Percentiles rank a stretch among this genome's conserved stretches.
Conservation (phyloP, 2,329 filamentous ascomycete genomes). For the Fusarium hainanense region DNA sequence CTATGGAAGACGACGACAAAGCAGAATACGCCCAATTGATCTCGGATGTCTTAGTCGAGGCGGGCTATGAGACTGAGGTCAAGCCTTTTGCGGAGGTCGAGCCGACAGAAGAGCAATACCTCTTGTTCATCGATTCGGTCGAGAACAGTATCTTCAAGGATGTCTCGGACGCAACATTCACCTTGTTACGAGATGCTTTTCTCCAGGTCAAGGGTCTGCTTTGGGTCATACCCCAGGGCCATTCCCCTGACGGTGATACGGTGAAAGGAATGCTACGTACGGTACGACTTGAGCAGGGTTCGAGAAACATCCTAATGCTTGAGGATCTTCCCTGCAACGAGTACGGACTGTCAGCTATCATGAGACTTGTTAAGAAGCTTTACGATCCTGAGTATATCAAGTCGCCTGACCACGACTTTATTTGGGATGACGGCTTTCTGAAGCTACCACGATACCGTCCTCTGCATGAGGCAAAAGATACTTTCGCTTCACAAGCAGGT, state of each 20-base stretch:
- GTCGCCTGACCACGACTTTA: neutral
- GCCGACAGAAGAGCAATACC: neutral
- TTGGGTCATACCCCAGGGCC: neutral
- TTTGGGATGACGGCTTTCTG: neutral
- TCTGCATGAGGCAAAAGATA: neutral
- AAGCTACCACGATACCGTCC: neutral
- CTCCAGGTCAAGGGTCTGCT: neutral
- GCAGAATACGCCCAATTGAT: neutral
- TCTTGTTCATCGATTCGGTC: neutral
- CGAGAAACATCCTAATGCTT: neutral
- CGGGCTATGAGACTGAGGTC: neutral
- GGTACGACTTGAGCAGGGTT: neutral
- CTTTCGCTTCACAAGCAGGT: neutral
- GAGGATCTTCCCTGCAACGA: neutral
- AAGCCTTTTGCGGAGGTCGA: neutral
- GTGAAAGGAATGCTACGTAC: neutral
- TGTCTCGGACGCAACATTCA: neutral
- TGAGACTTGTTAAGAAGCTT: neutral
- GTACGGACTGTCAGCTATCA: neutral
- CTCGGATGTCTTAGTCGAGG: neutral
- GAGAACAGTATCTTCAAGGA: neutral
- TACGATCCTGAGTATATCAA: neutral
- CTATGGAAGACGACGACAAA: neutral
- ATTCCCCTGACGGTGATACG: neutral
- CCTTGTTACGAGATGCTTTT: neutral